These are phyloP conservation scores for Fusarium secorum DNA, from an alignment of 2,329 filamentous ascomycete genomes.

Conservation along the genomic window DNA sequence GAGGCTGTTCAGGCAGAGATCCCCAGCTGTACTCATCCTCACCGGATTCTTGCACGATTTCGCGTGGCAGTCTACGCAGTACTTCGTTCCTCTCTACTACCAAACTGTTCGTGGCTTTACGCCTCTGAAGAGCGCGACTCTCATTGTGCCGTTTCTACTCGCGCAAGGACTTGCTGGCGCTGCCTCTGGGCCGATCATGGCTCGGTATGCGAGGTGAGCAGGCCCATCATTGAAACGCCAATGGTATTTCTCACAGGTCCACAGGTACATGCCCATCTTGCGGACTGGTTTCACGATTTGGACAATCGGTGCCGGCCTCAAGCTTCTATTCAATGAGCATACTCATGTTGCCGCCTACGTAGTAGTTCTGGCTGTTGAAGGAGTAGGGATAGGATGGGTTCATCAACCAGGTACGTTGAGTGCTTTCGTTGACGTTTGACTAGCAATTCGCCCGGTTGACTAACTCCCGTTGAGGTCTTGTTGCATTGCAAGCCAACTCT, in stretches of 20 bases:
- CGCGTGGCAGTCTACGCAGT: conserved; percentile 8
- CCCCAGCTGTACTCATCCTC: neutral
- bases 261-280: neutral
- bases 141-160: neutral
- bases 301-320: neutral
- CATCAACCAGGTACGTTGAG: neutral
- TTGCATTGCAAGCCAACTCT: neutral
- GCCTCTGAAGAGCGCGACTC: neutral
- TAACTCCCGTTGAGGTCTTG: rapidly evolving
- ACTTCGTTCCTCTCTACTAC: neutral
- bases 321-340: neutral
- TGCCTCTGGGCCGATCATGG: neutral
- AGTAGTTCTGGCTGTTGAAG: neutral
- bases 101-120: neutral
- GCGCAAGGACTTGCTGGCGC: conserved; percentile 1
- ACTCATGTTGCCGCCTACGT: neutral
- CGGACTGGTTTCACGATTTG: neutral
- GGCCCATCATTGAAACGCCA: rapidly evolving
- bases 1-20: neutral
- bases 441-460: rapidly evolving
- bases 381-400: neutral
- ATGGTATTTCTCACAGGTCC: rapidly evolving
- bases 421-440: rapidly evolving
- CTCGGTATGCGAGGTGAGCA: neutral
- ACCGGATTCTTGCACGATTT: neutral